Conservation (phyloP, 192 early-diverging fungal genomes). For the Podila minutissima region DNA sequence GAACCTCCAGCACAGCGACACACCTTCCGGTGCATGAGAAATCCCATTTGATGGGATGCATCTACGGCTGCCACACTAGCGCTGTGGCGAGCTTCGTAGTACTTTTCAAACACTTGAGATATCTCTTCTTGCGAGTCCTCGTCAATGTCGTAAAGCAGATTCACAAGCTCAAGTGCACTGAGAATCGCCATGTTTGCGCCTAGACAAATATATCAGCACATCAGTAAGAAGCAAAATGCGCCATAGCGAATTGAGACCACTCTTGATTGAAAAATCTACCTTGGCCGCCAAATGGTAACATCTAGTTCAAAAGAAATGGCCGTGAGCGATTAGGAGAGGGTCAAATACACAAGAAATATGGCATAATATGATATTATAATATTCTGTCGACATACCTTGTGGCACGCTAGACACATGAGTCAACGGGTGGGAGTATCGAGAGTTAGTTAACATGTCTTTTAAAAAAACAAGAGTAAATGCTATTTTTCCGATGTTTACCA, state of each 20-base stretch:
- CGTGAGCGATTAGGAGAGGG: not conserved
- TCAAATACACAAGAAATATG: not conserved
- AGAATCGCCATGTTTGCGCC: slow-evolving; percentile 26
- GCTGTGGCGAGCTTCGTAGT: not conserved
- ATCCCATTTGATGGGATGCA: not conserved
- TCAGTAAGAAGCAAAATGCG: too few species aligned
- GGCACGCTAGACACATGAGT: too few species aligned
- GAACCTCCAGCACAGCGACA: too few species aligned
- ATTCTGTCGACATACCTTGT: not conserved
- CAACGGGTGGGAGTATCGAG: too few species aligned
- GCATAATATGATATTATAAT: not conserved
- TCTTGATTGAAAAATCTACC: not conserved
- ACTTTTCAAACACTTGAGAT: slow-evolving; percentile 9
- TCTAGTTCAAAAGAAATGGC: not conserved
- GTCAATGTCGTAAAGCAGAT: slow-evolving; percentile 19
- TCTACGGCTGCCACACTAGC: slow-evolving; percentile 5
- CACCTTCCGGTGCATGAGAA: not conserved
- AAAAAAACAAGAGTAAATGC: too few species aligned
- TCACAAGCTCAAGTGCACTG: slow-evolving; percentile 12
- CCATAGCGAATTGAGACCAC: too few species aligned
- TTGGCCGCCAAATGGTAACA: slow-evolving; percentile 29
- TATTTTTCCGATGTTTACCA: too few species aligned
- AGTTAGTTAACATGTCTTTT: too few species aligned
- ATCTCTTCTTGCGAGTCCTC: slow-evolving; percentile 20
- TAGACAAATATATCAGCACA: too few species aligned